Percentiles rank a stretch among this genome's conserved stretches.
phyloP scores from a whole-genome alignment of 257 asterid species.

The Linaria vulgaris region DNA sequence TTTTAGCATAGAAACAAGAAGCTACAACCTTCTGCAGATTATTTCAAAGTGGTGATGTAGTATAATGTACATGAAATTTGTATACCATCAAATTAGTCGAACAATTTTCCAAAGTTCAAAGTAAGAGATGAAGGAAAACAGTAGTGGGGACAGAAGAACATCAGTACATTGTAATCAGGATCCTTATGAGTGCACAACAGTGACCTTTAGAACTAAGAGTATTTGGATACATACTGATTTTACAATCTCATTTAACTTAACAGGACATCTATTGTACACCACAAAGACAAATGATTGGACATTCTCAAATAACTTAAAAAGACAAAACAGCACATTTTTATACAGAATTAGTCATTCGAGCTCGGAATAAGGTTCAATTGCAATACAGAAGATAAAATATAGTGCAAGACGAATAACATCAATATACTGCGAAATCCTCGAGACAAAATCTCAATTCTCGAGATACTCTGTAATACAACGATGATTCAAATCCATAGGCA shows the following conservation, averaged over 20 bases:
- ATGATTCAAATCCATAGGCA: not conserved
- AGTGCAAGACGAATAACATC: not conserved
- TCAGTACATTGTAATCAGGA: not conserved
- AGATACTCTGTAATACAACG: not conserved
- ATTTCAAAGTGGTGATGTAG: not conserved
- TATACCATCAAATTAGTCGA: not conserved
- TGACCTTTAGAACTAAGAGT: not conserved
- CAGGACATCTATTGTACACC: not conserved
- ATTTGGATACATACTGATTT: not conserved
- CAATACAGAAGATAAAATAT: not conserved
- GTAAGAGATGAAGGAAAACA: not conserved
- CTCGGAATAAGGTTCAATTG: conserved; percentile 14
- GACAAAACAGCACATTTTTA: not conserved
- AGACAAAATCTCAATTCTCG: not conserved
- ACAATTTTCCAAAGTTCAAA: not conserved
- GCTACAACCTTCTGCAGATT: conserved; percentile 7
- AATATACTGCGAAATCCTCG: not conserved
- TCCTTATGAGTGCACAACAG: not conserved
- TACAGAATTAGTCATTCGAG: not conserved
- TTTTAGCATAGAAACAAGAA: not conserved
- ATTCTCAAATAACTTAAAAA: not conserved
- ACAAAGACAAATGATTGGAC: not conserved
- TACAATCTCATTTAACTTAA: not conserved
- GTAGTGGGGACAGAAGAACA: conserved; percentile 1
- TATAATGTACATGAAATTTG: conserved; percentile 3